Evolutionary conservation across 441 rosid species (phyloP).

Genomic region (Syzygium malaccense): DNA sequence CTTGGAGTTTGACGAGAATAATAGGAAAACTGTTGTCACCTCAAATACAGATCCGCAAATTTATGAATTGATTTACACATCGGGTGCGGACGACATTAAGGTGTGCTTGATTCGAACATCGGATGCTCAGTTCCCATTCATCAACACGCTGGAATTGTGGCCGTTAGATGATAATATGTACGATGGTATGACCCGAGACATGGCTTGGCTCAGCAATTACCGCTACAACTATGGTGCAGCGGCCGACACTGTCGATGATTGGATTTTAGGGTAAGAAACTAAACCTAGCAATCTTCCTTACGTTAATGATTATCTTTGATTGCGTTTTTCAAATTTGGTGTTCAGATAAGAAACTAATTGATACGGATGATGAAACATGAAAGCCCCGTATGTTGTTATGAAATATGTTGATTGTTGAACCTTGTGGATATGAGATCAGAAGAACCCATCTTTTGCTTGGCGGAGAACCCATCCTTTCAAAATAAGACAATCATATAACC

Average conservation of each 20-base stretch:
- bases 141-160: constrained; percentile 15
- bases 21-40: constrained; percentile 10
- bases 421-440: too few species aligned
- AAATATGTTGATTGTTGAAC: too few species aligned
- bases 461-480: too few species aligned
- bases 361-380: background rate
- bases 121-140: constrained; percentile 12
- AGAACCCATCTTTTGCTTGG: too few species aligned
- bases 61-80: constrained; percentile 7
- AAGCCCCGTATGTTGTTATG: background rate
- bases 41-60: background rate
- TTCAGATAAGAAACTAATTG: background rate
- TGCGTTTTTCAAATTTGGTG: background rate
- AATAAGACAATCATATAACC: too few species aligned
- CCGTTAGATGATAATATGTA: background rate
- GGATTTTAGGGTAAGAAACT: background rate
- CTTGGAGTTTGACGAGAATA: constrained; percentile 11
- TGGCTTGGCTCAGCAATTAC: background rate
- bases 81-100: background rate
- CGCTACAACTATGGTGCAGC: background rate
- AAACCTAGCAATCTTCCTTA: background rate
- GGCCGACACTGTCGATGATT: background rate
- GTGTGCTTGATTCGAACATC: constrained; percentile 6
- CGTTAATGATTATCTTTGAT: background rate
- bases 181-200: background rate